Percentiles rank a stretch among this genome's conserved stretches.
phyloP scores from a whole-genome alignment of 805 yeast species.

The Metschnikowia gelsemii region DNA sequence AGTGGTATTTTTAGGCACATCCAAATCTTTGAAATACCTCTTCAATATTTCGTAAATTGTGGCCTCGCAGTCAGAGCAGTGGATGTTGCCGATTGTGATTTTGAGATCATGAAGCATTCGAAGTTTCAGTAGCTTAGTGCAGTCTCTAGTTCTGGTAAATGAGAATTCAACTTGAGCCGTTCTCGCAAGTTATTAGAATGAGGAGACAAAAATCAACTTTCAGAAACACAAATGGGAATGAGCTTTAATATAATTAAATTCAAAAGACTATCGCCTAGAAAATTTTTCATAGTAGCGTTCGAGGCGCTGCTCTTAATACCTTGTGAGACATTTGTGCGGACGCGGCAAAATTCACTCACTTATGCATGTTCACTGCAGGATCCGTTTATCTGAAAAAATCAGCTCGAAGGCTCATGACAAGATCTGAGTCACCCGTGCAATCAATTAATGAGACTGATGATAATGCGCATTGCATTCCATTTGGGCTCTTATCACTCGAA shows the following conservation, averaged over 20 bases:
- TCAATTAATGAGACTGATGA: no score
- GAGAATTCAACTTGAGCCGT: no score
- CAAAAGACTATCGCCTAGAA: no score
- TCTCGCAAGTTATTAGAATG: no score
- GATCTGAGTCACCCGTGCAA: background rate
- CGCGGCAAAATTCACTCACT: constrained; percentile 3
- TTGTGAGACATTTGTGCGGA: constrained; percentile 8
- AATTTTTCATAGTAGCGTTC: no score
- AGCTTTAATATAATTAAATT: no score
- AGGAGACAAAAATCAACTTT: no score
- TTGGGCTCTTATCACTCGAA: no score
- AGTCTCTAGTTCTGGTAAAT: no score
- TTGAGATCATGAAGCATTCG: constrained; percentile 8
- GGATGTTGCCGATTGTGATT: constrained; percentile 46
- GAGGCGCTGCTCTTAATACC: background rate
- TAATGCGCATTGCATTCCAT: no score
- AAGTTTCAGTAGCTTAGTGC: no score
- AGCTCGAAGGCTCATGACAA: background rate
- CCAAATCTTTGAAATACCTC: constrained; percentile 18
- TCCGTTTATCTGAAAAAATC: background rate
- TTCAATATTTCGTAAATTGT: constrained; percentile 33
- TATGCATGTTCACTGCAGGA: background rate
- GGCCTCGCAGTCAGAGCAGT: constrained; percentile 53
- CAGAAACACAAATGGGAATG: no score
- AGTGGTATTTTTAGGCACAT: constrained; percentile 15